Conservation (phyloP, 2,329 filamentous ascomycete genomes). For the Pseudogymnoascus sp. region DNA sequence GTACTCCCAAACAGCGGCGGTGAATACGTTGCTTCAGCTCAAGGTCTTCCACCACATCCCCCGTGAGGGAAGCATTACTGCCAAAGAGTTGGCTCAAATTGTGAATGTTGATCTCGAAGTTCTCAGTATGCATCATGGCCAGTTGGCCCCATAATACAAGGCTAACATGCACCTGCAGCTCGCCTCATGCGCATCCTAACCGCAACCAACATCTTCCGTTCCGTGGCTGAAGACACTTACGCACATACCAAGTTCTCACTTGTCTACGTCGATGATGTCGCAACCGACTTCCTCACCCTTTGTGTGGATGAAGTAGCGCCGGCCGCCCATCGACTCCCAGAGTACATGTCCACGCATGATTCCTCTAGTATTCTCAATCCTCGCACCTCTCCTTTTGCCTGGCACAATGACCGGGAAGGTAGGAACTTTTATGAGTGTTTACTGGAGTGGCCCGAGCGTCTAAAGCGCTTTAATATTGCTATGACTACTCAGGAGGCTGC, state of each 20-base stretch:
- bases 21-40: conserved; percentile 19
- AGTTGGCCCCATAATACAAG: neutral
- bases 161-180: conserved; percentile 13
- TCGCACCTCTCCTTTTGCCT: conserved; percentile 18
- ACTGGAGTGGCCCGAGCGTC: conserved; percentile 18
- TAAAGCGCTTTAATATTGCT: conserved; percentile 22
- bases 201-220: conserved; percentile 24
- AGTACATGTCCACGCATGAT: conserved; percentile 21
- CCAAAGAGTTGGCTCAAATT: conserved; percentile 18
- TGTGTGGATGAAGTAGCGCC: conserved; percentile 21
- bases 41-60: conserved; percentile 25
- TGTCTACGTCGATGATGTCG: conserved; percentile 22
- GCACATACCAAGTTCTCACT: conserved; percentile 25
- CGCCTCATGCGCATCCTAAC: conserved; percentile 26
- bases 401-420: conserved; percentile 19
- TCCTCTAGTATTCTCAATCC: conserved; percentile 15
- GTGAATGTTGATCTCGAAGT: conserved; percentile 21
- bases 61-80: conserved; percentile 20
- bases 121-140: conserved; percentile 16
- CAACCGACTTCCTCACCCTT: conserved; percentile 24
- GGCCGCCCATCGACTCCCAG: conserved; percentile 19
- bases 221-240: conserved; percentile 23
- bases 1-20: conserved; percentile 18
- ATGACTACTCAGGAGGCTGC: conserved; percentile 13
- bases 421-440: conserved; percentile 23